phyloP scores from a whole-genome alignment of 495 filamentous ascomycete genomes.

The Wilcoxina mikolae region DNA sequence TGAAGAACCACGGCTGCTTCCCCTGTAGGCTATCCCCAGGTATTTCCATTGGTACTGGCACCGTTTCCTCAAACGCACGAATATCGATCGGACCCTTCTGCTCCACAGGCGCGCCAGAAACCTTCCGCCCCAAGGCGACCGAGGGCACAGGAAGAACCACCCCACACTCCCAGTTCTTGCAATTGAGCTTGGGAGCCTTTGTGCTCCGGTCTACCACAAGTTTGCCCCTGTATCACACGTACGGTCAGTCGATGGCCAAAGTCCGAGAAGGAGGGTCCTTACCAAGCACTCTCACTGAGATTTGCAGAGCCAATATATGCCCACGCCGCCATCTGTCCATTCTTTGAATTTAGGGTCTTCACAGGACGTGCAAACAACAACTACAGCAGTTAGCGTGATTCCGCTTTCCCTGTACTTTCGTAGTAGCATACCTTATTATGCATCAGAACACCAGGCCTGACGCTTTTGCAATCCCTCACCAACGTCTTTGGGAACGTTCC shows the following conservation, averaged over 20 bases:
- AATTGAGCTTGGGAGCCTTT: slow-evolving; percentile 56
- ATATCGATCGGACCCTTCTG: slow-evolving; percentile 21
- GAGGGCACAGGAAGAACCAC: slow-evolving; percentile 47
- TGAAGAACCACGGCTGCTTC: slow-evolving; percentile 43
- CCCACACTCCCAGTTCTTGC: slow-evolving; percentile 93
- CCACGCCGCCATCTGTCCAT: slow-evolving; percentile 40
- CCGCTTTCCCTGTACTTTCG: neutral
- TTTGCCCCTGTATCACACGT: slow-evolving; percentile 40
- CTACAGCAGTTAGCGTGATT: slow-evolving; percentile 20
- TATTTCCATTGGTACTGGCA: slow-evolving; percentile 60
- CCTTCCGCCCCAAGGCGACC: neutral
- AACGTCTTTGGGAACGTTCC: slow-evolving; percentile 52
- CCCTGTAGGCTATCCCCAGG: slow-evolving; percentile 40
- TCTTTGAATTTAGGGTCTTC: slow-evolving; percentile 13
- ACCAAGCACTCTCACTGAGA: slow-evolving; percentile 85
- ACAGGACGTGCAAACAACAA: slow-evolving; percentile 51
- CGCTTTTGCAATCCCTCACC: slow-evolving; percentile 59
- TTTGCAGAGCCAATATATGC: slow-evolving; percentile 90
- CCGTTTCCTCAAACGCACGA: slow-evolving; percentile 38
- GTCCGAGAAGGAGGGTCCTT: slow-evolving; percentile 26
- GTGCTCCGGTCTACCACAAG: slow-evolving; percentile 50
- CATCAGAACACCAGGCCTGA: slow-evolving; percentile 55
- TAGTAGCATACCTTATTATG: slow-evolving; percentile 54
- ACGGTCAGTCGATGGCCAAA: neutral
- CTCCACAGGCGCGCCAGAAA: neutral